A percentile compares a stretch with the other conserved stretches of the same genome.
phyloP scores from a whole-genome alignment of 345 rosid species.

The Eucalyptus tenuipes region DNA sequence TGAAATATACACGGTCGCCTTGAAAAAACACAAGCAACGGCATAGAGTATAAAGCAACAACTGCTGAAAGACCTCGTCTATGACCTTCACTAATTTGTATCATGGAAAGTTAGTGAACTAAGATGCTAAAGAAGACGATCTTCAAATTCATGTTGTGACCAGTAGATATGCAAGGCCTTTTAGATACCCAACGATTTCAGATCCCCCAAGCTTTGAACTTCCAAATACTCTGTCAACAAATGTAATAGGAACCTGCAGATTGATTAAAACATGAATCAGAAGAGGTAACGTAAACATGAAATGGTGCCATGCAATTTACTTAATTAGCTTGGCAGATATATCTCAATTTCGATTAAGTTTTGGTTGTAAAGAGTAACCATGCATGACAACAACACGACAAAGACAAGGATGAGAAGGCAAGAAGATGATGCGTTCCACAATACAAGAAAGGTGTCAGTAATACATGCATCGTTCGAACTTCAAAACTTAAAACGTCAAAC shows the following conservation, averaged over 20 bases:
- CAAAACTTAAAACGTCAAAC: neutral
- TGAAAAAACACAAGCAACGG: neutral
- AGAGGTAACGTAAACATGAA: neutral
- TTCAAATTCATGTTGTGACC: constrained; percentile 45
- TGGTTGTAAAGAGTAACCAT: neutral
- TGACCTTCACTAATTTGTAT: neutral
- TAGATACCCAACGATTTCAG: constrained; percentile 89
- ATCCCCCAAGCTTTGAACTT: constrained; percentile 96
- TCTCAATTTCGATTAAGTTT: neutral
- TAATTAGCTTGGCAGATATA: neutral
- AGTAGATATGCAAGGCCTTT: constrained; percentile 83
- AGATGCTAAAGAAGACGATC: neutral
- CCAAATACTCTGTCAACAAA: constrained; percentile 93
- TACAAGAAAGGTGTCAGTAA: neutral
- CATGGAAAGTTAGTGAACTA: neutral
- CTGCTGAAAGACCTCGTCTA: neutral
- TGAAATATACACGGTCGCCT: neutral
- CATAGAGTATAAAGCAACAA: neutral
- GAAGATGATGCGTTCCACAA: neutral
- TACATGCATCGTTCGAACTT: neutral
- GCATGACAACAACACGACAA: neutral
- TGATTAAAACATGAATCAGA: neutral
- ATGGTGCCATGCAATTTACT: neutral
- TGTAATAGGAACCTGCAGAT: constrained; percentile 83
- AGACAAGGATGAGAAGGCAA: neutral